A percentile compares a stretch with the other conserved stretches of the same genome.
phyloP scores from a whole-genome alignment of 2,329 filamentous ascomycete genomes.

The Cladosporium sp. region DNA sequence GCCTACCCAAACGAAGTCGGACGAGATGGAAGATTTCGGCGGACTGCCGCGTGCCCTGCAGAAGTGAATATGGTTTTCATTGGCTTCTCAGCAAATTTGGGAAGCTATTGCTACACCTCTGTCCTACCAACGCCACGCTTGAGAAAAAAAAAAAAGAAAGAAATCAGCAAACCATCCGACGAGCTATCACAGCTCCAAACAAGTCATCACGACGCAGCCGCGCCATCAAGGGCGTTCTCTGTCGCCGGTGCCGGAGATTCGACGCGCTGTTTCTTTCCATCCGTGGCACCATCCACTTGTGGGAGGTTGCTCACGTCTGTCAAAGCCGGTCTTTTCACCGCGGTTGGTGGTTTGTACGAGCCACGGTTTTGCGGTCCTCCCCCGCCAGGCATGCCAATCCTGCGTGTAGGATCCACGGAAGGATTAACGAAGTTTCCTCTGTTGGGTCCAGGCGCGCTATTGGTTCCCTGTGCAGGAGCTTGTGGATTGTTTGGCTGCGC shows the following conservation, averaged over 20 bases:
- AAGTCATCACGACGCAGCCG: constrained; percentile 5
- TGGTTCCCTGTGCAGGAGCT: constrained; percentile 6
- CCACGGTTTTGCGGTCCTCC: constrained; percentile 36
- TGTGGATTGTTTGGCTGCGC: constrained; percentile 12
- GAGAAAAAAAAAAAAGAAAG: not conserved
- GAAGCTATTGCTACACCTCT: not conserved
- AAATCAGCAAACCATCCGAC: not conserved
- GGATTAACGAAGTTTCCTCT: constrained; percentile 44
- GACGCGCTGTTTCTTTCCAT: constrained; percentile 37
- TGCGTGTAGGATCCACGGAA: constrained; percentile 39
- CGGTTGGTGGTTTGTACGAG: constrained; percentile 40
- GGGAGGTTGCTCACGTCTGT: constrained; percentile 43
- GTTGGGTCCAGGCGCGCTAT: constrained; percentile 16
- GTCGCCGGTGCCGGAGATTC: constrained; percentile 18
- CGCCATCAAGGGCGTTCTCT: constrained; percentile 1
- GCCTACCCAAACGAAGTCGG: constrained; percentile 9
- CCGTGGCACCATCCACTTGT: constrained; percentile 30
- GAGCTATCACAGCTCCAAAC: not conserved
- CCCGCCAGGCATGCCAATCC: constrained; percentile 43
- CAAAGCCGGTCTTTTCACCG: constrained; percentile 32
- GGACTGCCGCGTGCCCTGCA: constrained; percentile 16
- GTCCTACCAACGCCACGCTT: constrained; percentile 8
- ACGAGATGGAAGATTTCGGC: constrained; percentile 35
- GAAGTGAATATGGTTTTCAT: not conserved
- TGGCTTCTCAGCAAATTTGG: not conserved